Conservation (phyloP, 129 eudicot species). For the Silybum marianum region DNA sequence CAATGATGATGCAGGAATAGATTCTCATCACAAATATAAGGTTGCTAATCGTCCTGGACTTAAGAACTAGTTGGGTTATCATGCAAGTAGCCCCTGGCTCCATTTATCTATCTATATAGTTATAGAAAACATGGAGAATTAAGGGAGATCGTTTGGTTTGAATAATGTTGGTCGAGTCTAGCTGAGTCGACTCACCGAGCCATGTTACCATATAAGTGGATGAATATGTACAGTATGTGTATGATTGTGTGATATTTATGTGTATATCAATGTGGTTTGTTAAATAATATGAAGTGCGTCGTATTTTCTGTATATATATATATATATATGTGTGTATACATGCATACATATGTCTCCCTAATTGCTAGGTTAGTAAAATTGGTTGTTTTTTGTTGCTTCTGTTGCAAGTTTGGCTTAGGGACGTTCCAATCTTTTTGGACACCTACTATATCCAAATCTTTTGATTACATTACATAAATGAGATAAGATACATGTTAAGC, state of each 20-base stretch:
- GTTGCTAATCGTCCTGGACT: neutral
- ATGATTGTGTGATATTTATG: too few species aligned
- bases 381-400: neutral
- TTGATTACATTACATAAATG: too few species aligned
- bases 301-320: too few species aligned
- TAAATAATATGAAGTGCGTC: too few species aligned
- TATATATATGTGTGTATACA: too few species aligned
- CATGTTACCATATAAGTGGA: slow-evolving; percentile 7
- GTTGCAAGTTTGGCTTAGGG: too few species aligned
- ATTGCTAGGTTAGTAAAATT: neutral
- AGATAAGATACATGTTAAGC: too few species aligned
- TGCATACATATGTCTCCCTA: neutral
- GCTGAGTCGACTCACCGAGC: neutral
- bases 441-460: too few species aligned
- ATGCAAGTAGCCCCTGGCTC: neutral
- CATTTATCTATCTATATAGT: neutral
- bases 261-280: too few species aligned
- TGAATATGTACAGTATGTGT: neutral
- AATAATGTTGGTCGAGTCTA: slow-evolving; percentile 9
- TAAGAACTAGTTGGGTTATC: neutral
- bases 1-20: neutral
- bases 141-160: neutral
- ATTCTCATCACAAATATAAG: slow-evolving; percentile 4
- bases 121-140: neutral
- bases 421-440: too few species aligned